A percentile compares a stretch with the other conserved stretches of the same genome.
These are phyloP conservation scores for Thermothielavioides terrestris DNA, from an alignment of 495 filamentous ascomycete species.

Conservation along the genomic window DNA sequence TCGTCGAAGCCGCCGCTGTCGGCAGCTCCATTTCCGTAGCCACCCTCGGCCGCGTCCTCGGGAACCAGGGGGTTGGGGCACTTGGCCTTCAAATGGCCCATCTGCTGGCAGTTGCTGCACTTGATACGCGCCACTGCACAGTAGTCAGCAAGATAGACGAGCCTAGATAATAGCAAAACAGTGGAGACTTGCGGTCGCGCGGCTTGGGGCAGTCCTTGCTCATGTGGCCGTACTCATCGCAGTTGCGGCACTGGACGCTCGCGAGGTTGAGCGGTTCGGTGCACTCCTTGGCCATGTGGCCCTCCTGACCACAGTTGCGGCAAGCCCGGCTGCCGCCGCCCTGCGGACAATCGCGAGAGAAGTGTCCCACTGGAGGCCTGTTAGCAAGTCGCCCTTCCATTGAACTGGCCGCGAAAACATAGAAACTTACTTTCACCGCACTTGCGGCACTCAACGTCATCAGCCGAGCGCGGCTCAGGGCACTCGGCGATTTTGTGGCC, in stretches of 20 bases:
- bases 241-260: constrained; percentile 63
- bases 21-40: neutral
- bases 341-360: constrained; percentile 72
- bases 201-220: constrained; percentile 68
- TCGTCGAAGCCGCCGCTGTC: constrained; percentile 1
- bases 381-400: constrained; percentile 5
- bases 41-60: constrained; percentile 22
- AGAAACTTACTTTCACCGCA: constrained; percentile 55
- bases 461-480: constrained; percentile 58
- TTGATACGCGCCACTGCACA: constrained; percentile 51
- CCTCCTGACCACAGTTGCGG: constrained; percentile 59
- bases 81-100: constrained; percentile 58
- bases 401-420: neutral
- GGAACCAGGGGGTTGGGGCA: constrained; percentile 45
- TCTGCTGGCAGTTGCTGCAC: constrained; percentile 68
- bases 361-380: constrained; percentile 58
- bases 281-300: constrained; percentile 46
- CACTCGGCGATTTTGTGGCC: constrained; percentile 38
- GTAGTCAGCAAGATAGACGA: constrained; percentile 20
- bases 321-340: constrained; percentile 48
- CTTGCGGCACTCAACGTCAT: constrained; percentile 69
- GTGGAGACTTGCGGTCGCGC: constrained; percentile 58
- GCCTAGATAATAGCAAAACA: neutral
- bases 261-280: constrained; percentile 60
- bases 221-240: constrained; percentile 61